These are phyloP conservation scores for Solanum neorickii DNA, from an alignment of 257 asterid species.

Conservation along the genomic window DNA sequence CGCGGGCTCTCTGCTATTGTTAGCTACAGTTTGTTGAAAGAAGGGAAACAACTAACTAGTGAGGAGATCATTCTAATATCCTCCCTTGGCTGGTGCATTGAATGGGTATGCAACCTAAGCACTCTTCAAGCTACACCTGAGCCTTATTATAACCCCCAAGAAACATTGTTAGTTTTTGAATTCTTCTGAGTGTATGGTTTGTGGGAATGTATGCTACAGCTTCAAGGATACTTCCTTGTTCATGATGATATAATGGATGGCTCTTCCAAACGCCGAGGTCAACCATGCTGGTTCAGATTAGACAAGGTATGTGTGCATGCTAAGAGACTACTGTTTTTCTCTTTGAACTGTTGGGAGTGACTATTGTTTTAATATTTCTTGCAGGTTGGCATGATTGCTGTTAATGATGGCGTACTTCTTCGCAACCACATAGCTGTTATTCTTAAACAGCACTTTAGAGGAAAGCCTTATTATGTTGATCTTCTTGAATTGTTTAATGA, in stretches of 20 bases:
- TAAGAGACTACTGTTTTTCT: background rate
- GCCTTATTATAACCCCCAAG: background rate
- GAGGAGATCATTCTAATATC: constrained; percentile 73
- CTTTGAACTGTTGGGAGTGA: constrained; percentile 1
- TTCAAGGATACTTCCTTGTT: constrained; percentile 91
- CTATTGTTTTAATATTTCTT: background rate
- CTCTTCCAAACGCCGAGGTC: constrained; percentile 87
- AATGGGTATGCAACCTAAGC: constrained; percentile 57
- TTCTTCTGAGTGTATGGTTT: background rate
- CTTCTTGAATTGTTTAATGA: constrained; percentile 84
- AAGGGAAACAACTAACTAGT: constrained; percentile 55
- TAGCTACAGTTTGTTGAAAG: constrained; percentile 74
- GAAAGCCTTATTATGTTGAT: constrained; percentile 76
- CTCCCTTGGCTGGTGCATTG: constrained; percentile 92
- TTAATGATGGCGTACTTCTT: constrained; percentile 75
- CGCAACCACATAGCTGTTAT: constrained; percentile 89
- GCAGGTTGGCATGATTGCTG: constrained; percentile 91
- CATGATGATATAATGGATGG: constrained; percentile 93
- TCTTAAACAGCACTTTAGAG: constrained; percentile 76
- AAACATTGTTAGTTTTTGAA: background rate
- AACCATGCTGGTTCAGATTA: constrained; percentile 79
- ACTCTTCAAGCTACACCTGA: background rate
- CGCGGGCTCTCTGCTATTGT: constrained; percentile 88
- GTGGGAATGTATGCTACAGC: constrained; percentile 40
- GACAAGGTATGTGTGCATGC: constrained; percentile 40